Evolutionary conservation across 257 asterid genomes (phyloP), one percentile per base, ranked within the genome.

Genomic region (Gardenia jasminoides): DNA sequence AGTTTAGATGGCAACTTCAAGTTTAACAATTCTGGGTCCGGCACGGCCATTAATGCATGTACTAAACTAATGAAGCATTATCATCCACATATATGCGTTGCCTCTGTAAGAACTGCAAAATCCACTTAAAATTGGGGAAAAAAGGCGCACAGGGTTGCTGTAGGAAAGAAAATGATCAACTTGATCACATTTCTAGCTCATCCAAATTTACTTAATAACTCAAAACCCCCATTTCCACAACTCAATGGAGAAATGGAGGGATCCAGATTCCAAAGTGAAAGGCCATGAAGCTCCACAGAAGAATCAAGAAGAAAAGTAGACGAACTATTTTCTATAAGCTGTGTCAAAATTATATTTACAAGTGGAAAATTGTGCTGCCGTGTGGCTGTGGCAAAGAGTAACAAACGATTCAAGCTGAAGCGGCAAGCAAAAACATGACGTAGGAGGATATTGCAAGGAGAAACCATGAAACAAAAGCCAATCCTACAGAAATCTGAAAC

Each of bases 391-490:
- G 78, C 4, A 26, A 41, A 46, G 31, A 13, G 79, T 67, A 62
- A 30, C 31, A 76, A 39, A 69, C 20, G 69, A 71, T 79, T 83
- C 80, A 91, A 76, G 89, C 85, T 4, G 96, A 87, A 19, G 95
- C 96, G 17, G 84, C 91, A 59, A 94, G 94, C 92, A 91, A 92
- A 87, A 94, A 94, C 97, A 91, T 92, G 80, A 91, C 92, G 30
- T 79, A 86, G 44, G 97, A 91, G 81, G 98, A 92, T 44, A 91
- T 78, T 80, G 94, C 93, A 50, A 94, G 94, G 82, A 94, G 90
- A 77, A 91, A 88, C 98, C 98, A 94, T 0, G 98, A 83, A 0
- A 80, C 76, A 52, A 92, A 94, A 39, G 97, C 97, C 75, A 94
- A 88, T 52, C 92, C 94, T 19, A 94, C 87, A 64, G 98, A 91